Base-by-base conservation (phyloP, 1,139 yeast species). In the Kazachstania sp. region DNA sequence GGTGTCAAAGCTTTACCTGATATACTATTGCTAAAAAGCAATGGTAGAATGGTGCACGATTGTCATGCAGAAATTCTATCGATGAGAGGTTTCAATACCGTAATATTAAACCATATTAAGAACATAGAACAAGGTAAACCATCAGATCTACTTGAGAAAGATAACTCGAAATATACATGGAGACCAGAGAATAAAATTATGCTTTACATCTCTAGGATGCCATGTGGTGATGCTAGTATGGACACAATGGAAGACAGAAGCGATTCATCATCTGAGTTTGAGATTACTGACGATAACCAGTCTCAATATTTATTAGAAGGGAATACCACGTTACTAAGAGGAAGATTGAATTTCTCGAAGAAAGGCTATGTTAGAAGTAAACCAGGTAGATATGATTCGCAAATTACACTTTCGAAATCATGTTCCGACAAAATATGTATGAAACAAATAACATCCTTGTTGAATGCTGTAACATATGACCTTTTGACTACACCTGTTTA, bases 221-320 rank as follows among this genome's bases (percentile, higher is more conserved):
- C 97, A 0, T 90, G 98, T 69, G 98, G 98, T 1, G 97, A 90
- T 62, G 82, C 87, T 0, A 83, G 95, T 8, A 76, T 87, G 79
- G 73, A 71, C 29, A 51, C 61, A 4, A 50, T 71, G 4, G 58
- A 60, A 18, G 64, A 61, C 3, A 45, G 49, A 3, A 51, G 55
- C 2, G 46, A 59, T 4, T 59, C 55, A 2, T 61, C 61, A 16
- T 53, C 56, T 23, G 52, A 47, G 1, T 54, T 64, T 1, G 64
- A 71, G 67, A 54, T 53, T 2, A 39, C 48, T 1, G 60, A 56
- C 9, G 55, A 61, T 15, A 57, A 58, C 20, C 43, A 56, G 41
- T 63, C 34, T 2, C 68, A 63, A 35, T 64, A 60, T 46, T 62
- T 67, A 4, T 65, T 54, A 28, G 55, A 57, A 2, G 34, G 42